Percentiles rank a stretch among this genome's conserved stretches.
Conservation (phyloP, 2,329 filamentous ascomycete genomes). For the Penicillium palitans region DNA sequence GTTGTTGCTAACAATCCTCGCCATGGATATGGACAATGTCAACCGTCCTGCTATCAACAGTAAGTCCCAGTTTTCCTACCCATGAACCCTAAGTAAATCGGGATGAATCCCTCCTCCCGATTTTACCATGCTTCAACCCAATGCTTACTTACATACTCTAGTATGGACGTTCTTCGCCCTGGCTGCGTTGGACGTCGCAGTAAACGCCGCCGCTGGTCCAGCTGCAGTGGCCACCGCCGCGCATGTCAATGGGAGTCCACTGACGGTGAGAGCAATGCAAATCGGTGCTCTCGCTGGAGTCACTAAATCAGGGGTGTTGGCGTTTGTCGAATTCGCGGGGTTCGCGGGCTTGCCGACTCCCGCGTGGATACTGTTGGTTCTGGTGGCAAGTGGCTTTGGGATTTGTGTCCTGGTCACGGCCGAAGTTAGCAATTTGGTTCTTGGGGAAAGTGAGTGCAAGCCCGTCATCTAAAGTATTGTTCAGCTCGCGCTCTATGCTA, state of each 20-base stretch:
- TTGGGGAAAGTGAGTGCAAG: conserved; percentile 15
- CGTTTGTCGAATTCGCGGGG: conserved; percentile 16
- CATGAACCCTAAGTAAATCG: not conserved
- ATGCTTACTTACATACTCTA: conserved; percentile 1
- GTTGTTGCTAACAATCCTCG: not conserved
- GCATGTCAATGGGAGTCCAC: conserved; percentile 15
- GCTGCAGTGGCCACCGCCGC: conserved; percentile 19
- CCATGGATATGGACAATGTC: conserved; percentile 5
- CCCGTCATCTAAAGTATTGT: not conserved
- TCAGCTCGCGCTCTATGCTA: not conserved
- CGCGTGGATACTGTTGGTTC: conserved; percentile 17
- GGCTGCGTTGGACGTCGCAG: conserved; percentile 18
- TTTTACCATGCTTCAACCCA: not conserved
- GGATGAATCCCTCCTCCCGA: not conserved
- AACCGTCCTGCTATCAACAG: conserved; percentile 14
- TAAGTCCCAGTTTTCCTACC: not conserved
- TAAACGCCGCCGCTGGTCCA: conserved; percentile 19
- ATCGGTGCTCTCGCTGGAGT: conserved; percentile 17
- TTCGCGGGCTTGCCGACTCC: conserved; percentile 16
- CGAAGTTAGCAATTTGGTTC: conserved; percentile 18
- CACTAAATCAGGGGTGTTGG: conserved; percentile 18
- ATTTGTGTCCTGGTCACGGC: conserved; percentile 17
- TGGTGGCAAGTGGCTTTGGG: conserved; percentile 18
- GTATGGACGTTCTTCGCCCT: conserved; percentile 20
- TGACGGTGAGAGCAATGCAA: conserved; percentile 17